These are phyloP conservation scores for Exidia glandulosa DNA, from an alignment of 768 basidiomycete species.

Conservation along the genomic window DNA sequence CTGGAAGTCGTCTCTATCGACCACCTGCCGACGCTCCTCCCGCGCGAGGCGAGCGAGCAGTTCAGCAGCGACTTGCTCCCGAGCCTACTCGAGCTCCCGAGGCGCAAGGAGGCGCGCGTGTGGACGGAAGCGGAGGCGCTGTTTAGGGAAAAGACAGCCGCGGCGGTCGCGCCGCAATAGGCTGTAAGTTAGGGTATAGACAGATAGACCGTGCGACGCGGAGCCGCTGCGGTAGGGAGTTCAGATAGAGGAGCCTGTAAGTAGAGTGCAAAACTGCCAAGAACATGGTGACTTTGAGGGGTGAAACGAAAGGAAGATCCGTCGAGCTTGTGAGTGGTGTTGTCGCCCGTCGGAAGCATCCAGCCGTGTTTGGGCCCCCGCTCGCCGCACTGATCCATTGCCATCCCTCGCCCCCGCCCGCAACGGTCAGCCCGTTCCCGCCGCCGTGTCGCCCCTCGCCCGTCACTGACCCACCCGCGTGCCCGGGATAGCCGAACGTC, in stretches of 20 bases:
- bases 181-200: too few relatives aligned
- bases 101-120: conserved; percentile 53
- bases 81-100: conserved; percentile 66
- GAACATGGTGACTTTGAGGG: not conserved
- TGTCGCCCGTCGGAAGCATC: not conserved
- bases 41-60: conserved; percentile 93
- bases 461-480: not conserved
- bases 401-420: not conserved
- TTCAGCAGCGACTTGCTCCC: conserved; percentile 84
- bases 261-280: not conserved
- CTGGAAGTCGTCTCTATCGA: conserved; percentile 91
- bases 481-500: too few relatives aligned
- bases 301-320: not conserved
- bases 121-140: conserved; percentile 84
- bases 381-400: not conserved
- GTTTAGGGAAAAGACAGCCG: conserved; percentile 56
- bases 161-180: conserved; percentile 29
- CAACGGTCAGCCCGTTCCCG: not conserved
- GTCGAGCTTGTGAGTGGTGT: not conserved
- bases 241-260: too few relatives aligned
- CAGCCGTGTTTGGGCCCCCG: not conserved
- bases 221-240: too few relatives aligned
- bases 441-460: not conserved
- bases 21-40: conserved; percentile 89
- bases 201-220: too few relatives aligned